These are phyloP conservation scores for Chionographis japonica DNA, from an alignment of 106 monocot species.

Conservation along the genomic window DNA sequence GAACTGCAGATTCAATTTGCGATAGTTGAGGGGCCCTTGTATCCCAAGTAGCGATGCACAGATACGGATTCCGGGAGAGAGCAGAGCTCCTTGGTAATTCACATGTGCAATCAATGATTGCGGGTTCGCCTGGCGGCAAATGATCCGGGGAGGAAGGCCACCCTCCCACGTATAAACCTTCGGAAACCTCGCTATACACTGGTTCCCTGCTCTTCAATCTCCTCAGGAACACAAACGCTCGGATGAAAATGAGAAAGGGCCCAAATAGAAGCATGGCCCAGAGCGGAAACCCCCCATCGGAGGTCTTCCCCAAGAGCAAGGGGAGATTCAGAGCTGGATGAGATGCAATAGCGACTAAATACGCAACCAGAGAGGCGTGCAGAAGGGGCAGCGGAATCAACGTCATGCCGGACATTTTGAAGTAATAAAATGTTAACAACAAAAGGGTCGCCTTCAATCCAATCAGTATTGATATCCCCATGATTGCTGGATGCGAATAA, in stretches of 20 bases:
- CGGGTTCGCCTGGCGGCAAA: conserved; percentile 75
- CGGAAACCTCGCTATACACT: conserved; percentile 57
- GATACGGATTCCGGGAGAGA: conserved; percentile 46
- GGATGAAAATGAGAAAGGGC: conserved; percentile 59
- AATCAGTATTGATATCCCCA: conserved; percentile 72
- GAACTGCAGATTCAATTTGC: conserved; percentile 77
- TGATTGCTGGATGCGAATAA: not conserved
- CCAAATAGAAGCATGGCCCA: conserved; percentile 74
- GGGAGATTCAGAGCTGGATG: conserved; percentile 77
- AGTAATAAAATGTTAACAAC: conserved; percentile 32
- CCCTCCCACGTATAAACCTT: conserved; percentile 86
- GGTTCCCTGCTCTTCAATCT: conserved; percentile 62
- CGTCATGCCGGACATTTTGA: conserved; percentile 20
- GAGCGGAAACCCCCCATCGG: conserved; percentile 76
- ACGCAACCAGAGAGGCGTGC: conserved; percentile 55
- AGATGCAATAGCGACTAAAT: conserved; percentile 67
- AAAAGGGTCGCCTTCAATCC: conserved; percentile 62
- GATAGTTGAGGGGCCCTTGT: conserved; percentile 70
- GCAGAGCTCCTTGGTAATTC: conserved; percentile 66
- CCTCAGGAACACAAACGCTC: conserved; percentile 52
- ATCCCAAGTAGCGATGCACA: conserved; percentile 90
- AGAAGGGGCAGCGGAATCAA: conserved; percentile 41
- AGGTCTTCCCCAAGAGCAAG: conserved; percentile 66
- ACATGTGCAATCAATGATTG: conserved; percentile 96
- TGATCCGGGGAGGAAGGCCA: conserved; percentile 67